Conservation (phyloP, 306 rosid genomes). For the Rosa lucieae region DNA sequence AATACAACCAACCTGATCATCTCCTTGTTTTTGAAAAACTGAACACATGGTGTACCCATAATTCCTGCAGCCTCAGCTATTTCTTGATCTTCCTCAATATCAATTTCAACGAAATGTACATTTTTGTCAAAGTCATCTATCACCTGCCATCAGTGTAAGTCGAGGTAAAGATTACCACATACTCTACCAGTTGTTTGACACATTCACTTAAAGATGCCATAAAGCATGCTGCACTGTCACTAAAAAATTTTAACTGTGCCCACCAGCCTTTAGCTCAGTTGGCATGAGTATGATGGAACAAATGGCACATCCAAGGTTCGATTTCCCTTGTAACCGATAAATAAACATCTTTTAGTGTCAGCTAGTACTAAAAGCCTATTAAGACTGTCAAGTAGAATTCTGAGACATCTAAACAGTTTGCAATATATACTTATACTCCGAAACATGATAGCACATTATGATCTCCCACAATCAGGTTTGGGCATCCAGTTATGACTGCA, state of each 20-base stretch:
- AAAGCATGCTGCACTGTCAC: background rate
- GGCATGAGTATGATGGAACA: background rate
- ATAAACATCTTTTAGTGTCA: background rate
- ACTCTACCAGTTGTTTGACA: conserved; percentile 10
- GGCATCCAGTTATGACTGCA: background rate
- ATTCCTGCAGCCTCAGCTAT: conserved; percentile 95
- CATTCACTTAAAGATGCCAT: background rate
- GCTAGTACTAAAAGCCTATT: background rate
- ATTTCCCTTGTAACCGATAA: background rate
- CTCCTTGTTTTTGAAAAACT: conserved; percentile 92
- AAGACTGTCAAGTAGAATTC: background rate
- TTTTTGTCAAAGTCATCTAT: conserved; percentile 81
- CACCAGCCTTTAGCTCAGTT: background rate
- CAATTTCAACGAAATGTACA: conserved; percentile 95
- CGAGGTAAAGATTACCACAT: conserved; percentile 7
- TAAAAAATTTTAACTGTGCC: background rate
- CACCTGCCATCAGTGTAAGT: conserved; percentile 51
- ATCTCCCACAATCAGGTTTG: background rate
- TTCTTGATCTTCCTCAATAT: conserved; percentile 96
- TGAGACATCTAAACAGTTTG: background rate
- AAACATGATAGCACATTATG: background rate
- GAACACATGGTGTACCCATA: conserved; percentile 99
- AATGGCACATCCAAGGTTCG: conserved; percentile 1
- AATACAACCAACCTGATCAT: conserved; percentile 60
- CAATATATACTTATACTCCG: background rate